phyloP scores from a whole-genome alignment of 148 eudicot genomes.

The Vaccinium corymbosum region DNA sequence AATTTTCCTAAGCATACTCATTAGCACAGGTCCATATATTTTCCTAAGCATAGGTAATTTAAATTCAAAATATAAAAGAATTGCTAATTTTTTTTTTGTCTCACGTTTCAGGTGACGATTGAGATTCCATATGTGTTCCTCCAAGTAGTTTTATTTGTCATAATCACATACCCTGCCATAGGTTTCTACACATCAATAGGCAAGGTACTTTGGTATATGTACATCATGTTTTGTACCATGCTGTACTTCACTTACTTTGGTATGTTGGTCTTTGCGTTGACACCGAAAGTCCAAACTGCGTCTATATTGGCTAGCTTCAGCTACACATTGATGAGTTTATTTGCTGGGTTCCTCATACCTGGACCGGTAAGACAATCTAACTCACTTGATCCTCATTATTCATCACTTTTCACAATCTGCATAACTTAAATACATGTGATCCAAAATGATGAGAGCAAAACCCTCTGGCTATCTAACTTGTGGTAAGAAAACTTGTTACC shows the following conservation, averaged over 20 bases:
- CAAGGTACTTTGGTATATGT: constrained; percentile 26
- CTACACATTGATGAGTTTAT: constrained; percentile 28
- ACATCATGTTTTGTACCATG: constrained; percentile 17
- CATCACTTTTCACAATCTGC: background rate
- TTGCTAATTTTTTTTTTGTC: background rate
- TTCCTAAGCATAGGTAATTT: background rate
- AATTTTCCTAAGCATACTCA: background rate
- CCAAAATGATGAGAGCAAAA: background rate
- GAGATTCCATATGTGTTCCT: constrained; percentile 33
- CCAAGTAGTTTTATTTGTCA: constrained; percentile 24
- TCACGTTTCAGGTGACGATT: constrained; percentile 25
- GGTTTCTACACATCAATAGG: constrained; percentile 29
- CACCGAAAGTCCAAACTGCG: constrained; percentile 28
- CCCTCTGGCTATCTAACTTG: background rate
- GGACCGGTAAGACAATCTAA: constrained; percentile 25
- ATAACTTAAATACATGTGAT: background rate
- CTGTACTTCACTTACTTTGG: constrained; percentile 22
- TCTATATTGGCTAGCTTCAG: constrained; percentile 20
- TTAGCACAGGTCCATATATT: constrained; percentile 39
- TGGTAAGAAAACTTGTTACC: background rate
- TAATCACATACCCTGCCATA: constrained; percentile 31
- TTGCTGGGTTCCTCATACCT: constrained; percentile 41
- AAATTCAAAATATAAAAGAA: no score
- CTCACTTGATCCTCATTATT: background rate
- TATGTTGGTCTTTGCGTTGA: constrained; percentile 33